Conservation (phyloP, 257 asterid species). For the Solanum chmielewskii region DNA sequence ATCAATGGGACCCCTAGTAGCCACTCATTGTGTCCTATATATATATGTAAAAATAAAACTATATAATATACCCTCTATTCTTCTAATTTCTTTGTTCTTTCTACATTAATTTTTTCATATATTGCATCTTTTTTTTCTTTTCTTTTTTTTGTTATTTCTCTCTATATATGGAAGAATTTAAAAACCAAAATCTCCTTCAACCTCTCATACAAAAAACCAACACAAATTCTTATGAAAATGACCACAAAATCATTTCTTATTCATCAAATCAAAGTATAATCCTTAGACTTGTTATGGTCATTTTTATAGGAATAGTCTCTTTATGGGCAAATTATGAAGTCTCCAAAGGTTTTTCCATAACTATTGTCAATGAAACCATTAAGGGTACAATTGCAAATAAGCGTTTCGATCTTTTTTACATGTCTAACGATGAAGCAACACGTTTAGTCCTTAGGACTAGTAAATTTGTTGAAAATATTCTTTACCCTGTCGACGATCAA, state of each 20-base stretch:
- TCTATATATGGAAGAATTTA: conserved; percentile 14
- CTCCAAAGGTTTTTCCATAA: conserved; percentile 51
- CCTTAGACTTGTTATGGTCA: conserved; percentile 28
- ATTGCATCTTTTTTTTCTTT: not conserved
- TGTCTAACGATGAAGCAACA: conserved; percentile 44
- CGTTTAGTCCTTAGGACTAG: conserved; percentile 38
- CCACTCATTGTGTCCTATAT: not conserved
- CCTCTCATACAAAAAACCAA: conserved; percentile 31
- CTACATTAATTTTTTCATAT: not conserved
- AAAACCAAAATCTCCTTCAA: conserved; percentile 30
- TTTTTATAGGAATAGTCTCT: conserved; percentile 30
- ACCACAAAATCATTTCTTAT: not conserved
- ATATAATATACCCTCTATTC: not conserved
- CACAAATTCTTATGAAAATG: not conserved
- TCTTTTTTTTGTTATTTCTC: not conserved
- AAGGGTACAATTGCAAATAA: conserved; percentile 9
- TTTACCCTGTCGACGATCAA: conserved; percentile 6
- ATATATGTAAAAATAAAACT: not conserved
- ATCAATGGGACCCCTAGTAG: not conserved
- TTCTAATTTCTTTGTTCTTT: not conserved
- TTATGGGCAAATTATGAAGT: conserved; percentile 73
- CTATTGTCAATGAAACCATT: conserved; percentile 31
- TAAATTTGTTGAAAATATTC: conserved; percentile 25
- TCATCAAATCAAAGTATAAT: conserved; percentile 15
- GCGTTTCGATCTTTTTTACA: conserved; percentile 49